Evolutionary conservation across 257 asterid genomes (phyloP), one percentile per base, ranked within the genome.

Genomic region (Forsythia suspensa): DNA sequence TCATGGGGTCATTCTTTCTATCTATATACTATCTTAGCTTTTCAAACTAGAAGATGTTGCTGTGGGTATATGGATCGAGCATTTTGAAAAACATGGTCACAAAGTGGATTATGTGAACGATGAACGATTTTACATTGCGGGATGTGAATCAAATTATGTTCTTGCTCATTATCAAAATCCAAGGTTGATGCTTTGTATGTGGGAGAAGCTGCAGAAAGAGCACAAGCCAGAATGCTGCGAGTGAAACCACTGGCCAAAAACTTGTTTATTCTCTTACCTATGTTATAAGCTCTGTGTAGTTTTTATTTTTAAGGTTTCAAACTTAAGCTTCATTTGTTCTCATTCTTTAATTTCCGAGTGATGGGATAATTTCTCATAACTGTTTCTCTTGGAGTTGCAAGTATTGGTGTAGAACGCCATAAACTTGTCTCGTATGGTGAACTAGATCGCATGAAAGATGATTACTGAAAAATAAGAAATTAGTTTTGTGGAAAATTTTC

Each of bases 91-190:
- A 75, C 80, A 79, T 5, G 90, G 88, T 16, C 80, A 78, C 34
- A 80, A 77, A 74, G 84, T 93, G 21, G 90, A 89, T 78, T 92
- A 88, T 75, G 69, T 81, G 15, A 83, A 83, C 18, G 95, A 95
- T 29, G 93, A 92, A 13, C 80, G 90, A 34, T 93, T 93, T 78
- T 36, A 83, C 91, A 93, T 88, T 43, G 92, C 88, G 7, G 99
- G 98, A 18, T 95, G 99, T 10, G 98, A 93, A 71, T 16, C 90
- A 3, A 82, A 91, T 69, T 95, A 92, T 75, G 77, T 95, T 81
- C 96, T 95, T 42, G 99, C 98, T 18, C 99, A 95, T 83, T 95
- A 93, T 81, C 99, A 95, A 79, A 95, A 77, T 74, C 96, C 98
- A 4, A 86, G 99, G 79, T 87, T 82, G 94, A 76, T 93, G 79